Base-by-base conservation (phyloP, 176 grass and related monocot species). In the Saccharum spontaneum region DNA sequence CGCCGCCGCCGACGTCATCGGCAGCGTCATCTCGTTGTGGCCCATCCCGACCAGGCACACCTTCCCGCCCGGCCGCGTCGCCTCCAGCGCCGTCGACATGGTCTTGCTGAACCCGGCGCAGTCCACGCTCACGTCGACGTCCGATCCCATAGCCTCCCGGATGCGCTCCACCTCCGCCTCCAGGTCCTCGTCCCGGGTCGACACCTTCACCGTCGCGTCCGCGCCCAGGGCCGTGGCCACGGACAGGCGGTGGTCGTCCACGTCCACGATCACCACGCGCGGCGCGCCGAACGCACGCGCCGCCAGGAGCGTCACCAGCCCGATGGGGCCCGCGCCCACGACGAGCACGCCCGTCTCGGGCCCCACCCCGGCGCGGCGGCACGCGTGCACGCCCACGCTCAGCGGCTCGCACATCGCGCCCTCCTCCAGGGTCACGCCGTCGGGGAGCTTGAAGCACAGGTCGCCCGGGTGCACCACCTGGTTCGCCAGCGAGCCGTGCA, bases 321-420 rank as follows among this genome's bases (percentile, higher is more conserved):
- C 96, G 63, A 98, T 98, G 7, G 93, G 96, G 0, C 96, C 96
- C 3, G 96, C 93, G 54, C 96, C 96, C 45, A 98, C 73, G 63
- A 98, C 84, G 12, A 98, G 87, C 39, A 95, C 91, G 39, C 6
- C 89, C 62, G 83, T 95, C 85, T 95, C 93, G 22, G 89, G 83
- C 10, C 92, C 92, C 2, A 98, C 88, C 6, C 82, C 85, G 2
- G 96, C 96, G 41, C 96, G 89, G 22, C 93, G 92, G 73, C 91
- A 94, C 24, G 96, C 93, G 85, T 98, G 96, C 4, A 98, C 81
- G 33, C 93, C 96, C 17, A 98, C 96, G 83, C 96, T 98, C 18
- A 98, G 96, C 1, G 96, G 96, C 91, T 98, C 96, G 76, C 96
- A 98, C 96, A 95, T 98, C 69, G 96, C 96, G 49, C 96, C 96